Base-by-base conservation (phyloP, 2,329 filamentous ascomycete genomes). In the Nannizzia gypsea region DNA sequence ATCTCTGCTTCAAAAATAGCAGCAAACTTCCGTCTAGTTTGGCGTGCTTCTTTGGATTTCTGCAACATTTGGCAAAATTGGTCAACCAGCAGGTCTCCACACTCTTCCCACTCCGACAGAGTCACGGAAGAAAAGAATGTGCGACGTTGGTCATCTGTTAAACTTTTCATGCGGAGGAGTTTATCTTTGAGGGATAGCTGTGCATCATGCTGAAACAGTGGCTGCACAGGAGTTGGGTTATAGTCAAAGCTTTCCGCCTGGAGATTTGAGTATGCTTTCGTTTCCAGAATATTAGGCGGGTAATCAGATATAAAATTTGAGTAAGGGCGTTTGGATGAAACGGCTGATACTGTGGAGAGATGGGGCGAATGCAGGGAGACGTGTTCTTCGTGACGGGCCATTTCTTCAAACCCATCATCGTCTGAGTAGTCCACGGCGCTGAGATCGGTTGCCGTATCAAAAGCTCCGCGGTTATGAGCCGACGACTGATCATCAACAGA, bases 21-120 rank as follows among this genome's bases (percentile, higher is more conserved):
- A 2, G 80, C 81, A 3, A 79, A 73, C 57, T 76, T 76, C 22
- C 83, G 76, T 67, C 83, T 80, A 44, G 78, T 75, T 62, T 77
- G 76, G 44, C 83, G 75, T 28, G 78, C 74, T 1, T 76, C 71
- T 65, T 78, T 83, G 65, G 83, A 77, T 55, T 77, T 76, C 17
- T 71, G 69, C 40, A 84, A 68, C 44, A 83, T 71, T 3, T 74
- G 70, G 55, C 73, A 73, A 65, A 85, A 84, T 56, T 77, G 75
- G 1, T 79, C 77, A 1, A 85, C 73, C 52, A 86, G 78, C 76
- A 82, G 81, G 60, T 83, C 80, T 2, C 83, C 83, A 22, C 81
- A 80, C 52, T 83, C 77, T 69, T 85, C 83, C 81, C 83, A 85
- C 63, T 84, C 77, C 2, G 74, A 69, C 15, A 83, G 75, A 0